Evolutionary conservation across 2,329 filamentous ascomycete species (phyloP).

Genomic region (Lasiodiplodia citricola): DNA sequence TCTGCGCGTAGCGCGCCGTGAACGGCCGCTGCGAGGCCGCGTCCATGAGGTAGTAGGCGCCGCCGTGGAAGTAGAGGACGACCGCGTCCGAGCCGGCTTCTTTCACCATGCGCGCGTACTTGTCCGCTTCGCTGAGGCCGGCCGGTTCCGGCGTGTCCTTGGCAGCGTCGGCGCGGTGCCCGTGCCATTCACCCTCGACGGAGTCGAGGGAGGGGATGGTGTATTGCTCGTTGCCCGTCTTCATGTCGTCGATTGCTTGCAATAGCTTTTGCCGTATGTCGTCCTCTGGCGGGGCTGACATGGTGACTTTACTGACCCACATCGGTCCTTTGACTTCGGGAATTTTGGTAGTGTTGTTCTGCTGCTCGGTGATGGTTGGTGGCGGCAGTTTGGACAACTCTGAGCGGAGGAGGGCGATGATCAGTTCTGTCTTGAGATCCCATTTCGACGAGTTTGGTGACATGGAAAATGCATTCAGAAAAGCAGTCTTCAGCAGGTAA

Average conservation of each 20-base stretch:
- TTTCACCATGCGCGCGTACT: slow-evolving; percentile 70
- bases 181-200: slow-evolving; percentile 78
- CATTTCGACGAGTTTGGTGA: slow-evolving; percentile 77
- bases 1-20: slow-evolving; percentile 66
- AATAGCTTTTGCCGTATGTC: slow-evolving; percentile 63
- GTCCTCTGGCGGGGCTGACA: slow-evolving; percentile 63
- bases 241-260: slow-evolving; percentile 62
- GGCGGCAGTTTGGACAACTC: slow-evolving; percentile 38
- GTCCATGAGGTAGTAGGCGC: slow-evolving; percentile 75
- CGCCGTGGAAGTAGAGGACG: slow-evolving; percentile 77
- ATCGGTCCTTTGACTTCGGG: slow-evolving; percentile 76
- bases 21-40: slow-evolving; percentile 68
- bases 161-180: slow-evolving; percentile 64
- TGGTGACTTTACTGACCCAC: slow-evolving; percentile 76
- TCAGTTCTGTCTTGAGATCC: slow-evolving; percentile 76
- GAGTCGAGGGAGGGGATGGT: slow-evolving; percentile 59
- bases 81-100: slow-evolving; percentile 69
- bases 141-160: slow-evolving; percentile 58
- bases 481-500: slow-evolving; percentile 64
- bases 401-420: slow-evolving; percentile 70
- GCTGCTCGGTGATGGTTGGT: slow-evolving; percentile 48
- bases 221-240: slow-evolving; percentile 45
- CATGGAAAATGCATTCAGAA: slow-evolving; percentile 68
- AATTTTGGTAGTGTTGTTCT: slow-evolving; percentile 67
- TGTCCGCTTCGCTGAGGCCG: slow-evolving; percentile 64